A percentile compares a stretch with the other conserved stretches of the same genome.
phyloP scores from a whole-genome alignment of 768 basidiomycete species.

The Suillus subalutaceus region DNA sequence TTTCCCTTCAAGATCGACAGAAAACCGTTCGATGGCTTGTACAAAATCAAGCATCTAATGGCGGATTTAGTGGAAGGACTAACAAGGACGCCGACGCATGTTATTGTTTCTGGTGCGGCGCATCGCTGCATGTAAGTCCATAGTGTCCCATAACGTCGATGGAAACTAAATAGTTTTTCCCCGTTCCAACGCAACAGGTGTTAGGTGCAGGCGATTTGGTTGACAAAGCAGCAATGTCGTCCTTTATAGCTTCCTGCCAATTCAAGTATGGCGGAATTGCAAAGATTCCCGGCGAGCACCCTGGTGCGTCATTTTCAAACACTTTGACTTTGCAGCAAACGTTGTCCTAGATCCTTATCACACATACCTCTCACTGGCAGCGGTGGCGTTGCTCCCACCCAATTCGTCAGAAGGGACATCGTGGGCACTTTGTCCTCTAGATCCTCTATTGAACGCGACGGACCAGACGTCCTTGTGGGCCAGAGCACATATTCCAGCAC shows the following conservation, averaged over 20 bases:
- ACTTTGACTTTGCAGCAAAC: slow-evolving; percentile 14
- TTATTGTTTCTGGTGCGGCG: slow-evolving; percentile 97
- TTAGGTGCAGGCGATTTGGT: slow-evolving; percentile 63
- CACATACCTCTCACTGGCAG: slow-evolving; percentile 88
- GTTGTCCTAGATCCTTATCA: slow-evolving; percentile 82
- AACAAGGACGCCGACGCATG: slow-evolving; percentile 90
- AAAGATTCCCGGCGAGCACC: slow-evolving; percentile 77
- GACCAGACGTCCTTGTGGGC: slow-evolving; percentile 71
- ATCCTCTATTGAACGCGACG: slow-evolving; percentile 74
- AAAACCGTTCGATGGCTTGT: slow-evolving; percentile 77
- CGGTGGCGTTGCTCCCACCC: slow-evolving; percentile 70
- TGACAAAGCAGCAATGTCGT: slow-evolving; percentile 53
- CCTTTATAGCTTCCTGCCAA: slow-evolving; percentile 77
- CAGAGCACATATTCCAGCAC: slow-evolving; percentile 52
- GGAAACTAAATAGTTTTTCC: background rate
- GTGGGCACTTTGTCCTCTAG: slow-evolving; percentile 63
- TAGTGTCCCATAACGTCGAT: background rate
- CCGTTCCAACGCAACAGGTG: slow-evolving; percentile 49
- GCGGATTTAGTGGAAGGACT: slow-evolving; percentile 89
- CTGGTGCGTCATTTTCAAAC: slow-evolving; percentile 53
- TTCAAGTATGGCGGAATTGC: slow-evolving; percentile 89
- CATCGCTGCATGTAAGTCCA: slow-evolving; percentile 66
- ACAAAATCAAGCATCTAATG: slow-evolving; percentile 62
- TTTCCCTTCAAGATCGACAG: slow-evolving; percentile 43
- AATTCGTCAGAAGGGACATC: slow-evolving; percentile 34